Evolutionary conservation across 192 early-diverging fungal species (phyloP), one percentile per base, ranked within the genome.

Genomic region (Rhizophagus sp.): DNA sequence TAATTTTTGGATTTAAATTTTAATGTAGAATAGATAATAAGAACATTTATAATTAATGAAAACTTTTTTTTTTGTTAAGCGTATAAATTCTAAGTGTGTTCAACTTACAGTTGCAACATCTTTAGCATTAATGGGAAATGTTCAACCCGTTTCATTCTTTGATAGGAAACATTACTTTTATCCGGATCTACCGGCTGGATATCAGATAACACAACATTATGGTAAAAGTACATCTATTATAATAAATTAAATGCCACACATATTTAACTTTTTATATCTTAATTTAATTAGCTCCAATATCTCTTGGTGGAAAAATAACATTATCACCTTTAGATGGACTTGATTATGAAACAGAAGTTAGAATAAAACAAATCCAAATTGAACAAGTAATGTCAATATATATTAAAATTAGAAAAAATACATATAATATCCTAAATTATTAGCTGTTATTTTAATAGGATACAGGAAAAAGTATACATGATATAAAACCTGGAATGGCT

Each of bases 121-220:
- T 0, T 83, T 97, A 39, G 93, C 92, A 0, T 80, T 98, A 36
- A 83, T 88, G 13, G 86, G 90, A 3, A 86, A 89, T 44, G 87
- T 97, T 34, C 90, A 95, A 68, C 78, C 34, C 7, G 34, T 72
- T 30, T 96, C 93, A 15, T 86, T 90, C 2, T 98, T 98, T 82
- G 97, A 97, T 74, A 90, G 97, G 64, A 97, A 98, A 81, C 97
- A 98, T 82, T 98, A 98, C 80, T 97, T 97, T 85, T 98, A 98
- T 82, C 90, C 93, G 4, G 97, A 98, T 85, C 86, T 96, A 78
- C 96, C 97, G 17, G 91, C 90, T 67, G 96, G 97, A 22, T 98
- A 96, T 83, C 97, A 98, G 85, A 97, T 98, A 79, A 98, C 97
- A 25, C 97, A 98, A 80, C 91, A 95, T 67, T 88, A 86, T 72